These are phyloP conservation scores for Phytopythium delawarense DNA, from an alignment of 352 stramenopile species.

Conservation along the genomic window DNA sequence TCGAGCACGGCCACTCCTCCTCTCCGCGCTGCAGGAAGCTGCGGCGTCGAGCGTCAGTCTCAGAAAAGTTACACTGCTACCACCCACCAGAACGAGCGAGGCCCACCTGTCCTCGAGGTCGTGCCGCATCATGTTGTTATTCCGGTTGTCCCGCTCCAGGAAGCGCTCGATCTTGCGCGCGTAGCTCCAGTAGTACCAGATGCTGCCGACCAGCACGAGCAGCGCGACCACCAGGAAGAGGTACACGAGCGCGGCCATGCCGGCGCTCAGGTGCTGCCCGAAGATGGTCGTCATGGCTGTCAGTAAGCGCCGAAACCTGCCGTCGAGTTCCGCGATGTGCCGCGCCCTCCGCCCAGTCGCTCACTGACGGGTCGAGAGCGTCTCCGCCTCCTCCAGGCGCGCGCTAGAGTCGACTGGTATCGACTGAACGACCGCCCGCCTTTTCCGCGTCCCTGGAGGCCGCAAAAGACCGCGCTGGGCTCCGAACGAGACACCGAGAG, in stretches of 20 bases:
- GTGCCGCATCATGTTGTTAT: slow-evolving; percentile 90
- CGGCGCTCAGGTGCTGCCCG: slow-evolving; percentile 63
- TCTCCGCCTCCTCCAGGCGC: background rate
- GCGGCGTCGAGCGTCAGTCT: slow-evolving; percentile 1
- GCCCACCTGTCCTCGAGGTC: slow-evolving; percentile 67
- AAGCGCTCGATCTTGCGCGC: slow-evolving; percentile 84
- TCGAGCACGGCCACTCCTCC: slow-evolving; percentile 82
- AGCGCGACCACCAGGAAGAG: slow-evolving; percentile 69
- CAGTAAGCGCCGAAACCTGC: background rate
- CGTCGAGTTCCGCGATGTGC: background rate
- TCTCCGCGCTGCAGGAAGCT: slow-evolving; percentile 75
- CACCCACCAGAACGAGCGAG: no score
- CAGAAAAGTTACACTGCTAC: no score
- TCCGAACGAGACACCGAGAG: background rate
- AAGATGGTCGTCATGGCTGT: slow-evolving; percentile 74
- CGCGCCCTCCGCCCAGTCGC: background rate
- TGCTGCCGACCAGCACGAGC: slow-evolving; percentile 59
- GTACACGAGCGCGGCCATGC: slow-evolving; percentile 71
- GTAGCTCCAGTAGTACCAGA: slow-evolving; percentile 89
- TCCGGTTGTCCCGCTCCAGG: slow-evolving; percentile 72
- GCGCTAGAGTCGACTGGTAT: background rate
- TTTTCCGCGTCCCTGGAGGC: background rate
- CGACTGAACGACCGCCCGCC: background rate
- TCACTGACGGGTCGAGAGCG: background rate
- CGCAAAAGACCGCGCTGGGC: background rate